Conservation (phyloP, 2,329 filamentous ascomycete species). For the Camillea tinctor region DNA sequence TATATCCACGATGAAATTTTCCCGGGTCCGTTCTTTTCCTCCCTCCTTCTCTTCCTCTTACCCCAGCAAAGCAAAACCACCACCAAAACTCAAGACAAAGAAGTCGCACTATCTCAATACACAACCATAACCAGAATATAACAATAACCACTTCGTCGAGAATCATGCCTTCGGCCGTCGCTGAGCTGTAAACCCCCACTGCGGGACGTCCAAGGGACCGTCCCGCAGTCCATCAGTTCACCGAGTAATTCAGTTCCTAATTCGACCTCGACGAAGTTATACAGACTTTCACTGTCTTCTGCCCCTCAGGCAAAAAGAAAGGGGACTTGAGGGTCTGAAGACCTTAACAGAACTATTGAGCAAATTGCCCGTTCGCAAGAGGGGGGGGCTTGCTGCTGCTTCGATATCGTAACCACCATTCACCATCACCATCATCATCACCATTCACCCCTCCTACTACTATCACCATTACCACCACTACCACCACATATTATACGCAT, state of each 20-base stretch:
- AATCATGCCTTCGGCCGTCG: conserved; percentile 72
- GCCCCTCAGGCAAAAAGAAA: conserved; percentile 22
- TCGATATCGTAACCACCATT: conserved; percentile 13
- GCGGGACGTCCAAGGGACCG: conserved; percentile 61
- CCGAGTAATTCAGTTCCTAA: conserved; percentile 66
- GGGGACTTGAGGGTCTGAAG: conserved; percentile 32
- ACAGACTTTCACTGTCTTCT: conserved; percentile 52
- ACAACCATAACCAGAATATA: conserved; percentile 17
- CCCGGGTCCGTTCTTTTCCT: conserved; percentile 24
- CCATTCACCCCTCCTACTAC: too few species aligned
- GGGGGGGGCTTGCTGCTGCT: conserved; percentile 15
- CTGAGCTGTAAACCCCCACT: conserved; percentile 92
- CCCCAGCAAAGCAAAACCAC: conserved; percentile 35
- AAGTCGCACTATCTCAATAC: conserved; percentile 56
- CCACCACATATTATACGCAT: too few species aligned
- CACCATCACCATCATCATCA: conserved; percentile 4
- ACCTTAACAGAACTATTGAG: conserved; percentile 30
- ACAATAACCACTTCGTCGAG: conserved; percentile 66
- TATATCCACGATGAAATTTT: conserved; percentile 27
- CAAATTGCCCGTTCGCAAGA: conserved; percentile 21
- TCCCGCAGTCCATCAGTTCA: conserved; percentile 86
- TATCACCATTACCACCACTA: too few species aligned
- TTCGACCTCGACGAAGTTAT: conserved; percentile 63
- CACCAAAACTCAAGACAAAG: conserved; percentile 56
- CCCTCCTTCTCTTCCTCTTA: conserved; percentile 33